Conservation (phyloP, 78 protist species). For the Guillardia theta region DNA sequence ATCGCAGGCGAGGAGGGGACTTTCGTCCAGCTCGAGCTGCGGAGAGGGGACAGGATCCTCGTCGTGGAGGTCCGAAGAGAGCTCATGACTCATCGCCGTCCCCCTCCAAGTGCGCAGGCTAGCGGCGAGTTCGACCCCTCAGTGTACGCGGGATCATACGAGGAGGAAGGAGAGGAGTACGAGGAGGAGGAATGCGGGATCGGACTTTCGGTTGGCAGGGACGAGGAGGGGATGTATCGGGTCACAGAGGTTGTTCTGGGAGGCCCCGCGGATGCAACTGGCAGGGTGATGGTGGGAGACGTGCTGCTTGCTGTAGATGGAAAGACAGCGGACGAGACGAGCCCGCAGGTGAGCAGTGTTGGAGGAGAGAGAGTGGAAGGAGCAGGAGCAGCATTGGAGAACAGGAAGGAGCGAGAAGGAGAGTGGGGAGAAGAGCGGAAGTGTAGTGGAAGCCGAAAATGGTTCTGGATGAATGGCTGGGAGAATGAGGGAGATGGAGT, state of each 20-base stretch:
- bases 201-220: neutral
- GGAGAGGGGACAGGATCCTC: neutral
- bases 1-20: neutral
- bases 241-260: neutral
- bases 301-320: neutral
- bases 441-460: no score
- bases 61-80: neutral
- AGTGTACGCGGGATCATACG: neutral
- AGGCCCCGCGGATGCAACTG: neutral
- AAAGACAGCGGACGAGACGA: no score
- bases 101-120: neutral
- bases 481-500: no score
- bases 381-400: no score
- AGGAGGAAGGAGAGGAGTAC: neutral
- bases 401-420: no score
- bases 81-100: neutral
- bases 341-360: no score
- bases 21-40: neutral
- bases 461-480: no score
- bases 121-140: conserved; percentile 28
- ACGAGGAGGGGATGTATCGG: neutral
- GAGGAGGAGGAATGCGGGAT: neutral
- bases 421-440: no score
- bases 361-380: no score
- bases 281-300: neutral